phyloP scores from a whole-genome alignment of 805 yeast species.

The Priceomyces medius region DNA sequence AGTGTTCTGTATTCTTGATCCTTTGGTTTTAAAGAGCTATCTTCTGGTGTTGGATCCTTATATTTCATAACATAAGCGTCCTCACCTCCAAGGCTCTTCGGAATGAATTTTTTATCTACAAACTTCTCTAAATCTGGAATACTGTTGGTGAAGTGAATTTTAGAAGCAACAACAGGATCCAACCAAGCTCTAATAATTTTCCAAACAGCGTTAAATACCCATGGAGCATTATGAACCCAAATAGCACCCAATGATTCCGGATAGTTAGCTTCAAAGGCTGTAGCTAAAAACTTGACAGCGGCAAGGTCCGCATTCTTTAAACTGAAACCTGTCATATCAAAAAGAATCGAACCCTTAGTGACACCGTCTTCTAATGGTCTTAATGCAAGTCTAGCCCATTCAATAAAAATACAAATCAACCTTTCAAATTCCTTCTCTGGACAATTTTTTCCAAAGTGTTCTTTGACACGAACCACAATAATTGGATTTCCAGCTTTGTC shows the following conservation, averaged over 20 bases:
- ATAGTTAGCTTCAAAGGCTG: conserved; percentile 88
- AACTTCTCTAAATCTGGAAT: conserved; percentile 63
- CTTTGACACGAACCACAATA: conserved; percentile 17
- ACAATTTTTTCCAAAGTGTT: conserved; percentile 23
- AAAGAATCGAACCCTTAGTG: conserved; percentile 7
- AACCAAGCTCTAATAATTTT: conserved; percentile 87
- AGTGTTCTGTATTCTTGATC: conserved; percentile 41
- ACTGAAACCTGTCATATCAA: conserved; percentile 71
- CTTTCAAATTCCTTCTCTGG: conserved; percentile 43
- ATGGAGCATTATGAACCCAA: conserved; percentile 88
- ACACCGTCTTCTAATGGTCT: conserved; percentile 22
- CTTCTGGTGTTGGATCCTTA: conserved; percentile 62
- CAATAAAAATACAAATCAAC: conserved; percentile 71
- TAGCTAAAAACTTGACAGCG: conserved; percentile 81
- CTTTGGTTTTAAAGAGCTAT: conserved; percentile 33
- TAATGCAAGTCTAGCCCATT: conserved; percentile 65
- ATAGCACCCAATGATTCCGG: conserved; percentile 86
- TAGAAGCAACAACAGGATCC: conserved; percentile 94
- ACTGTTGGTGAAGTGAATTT: conserved; percentile 78
- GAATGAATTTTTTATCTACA: conserved; percentile 60
- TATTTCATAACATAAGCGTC: conserved; percentile 60
- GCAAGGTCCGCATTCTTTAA: conserved; percentile 86
- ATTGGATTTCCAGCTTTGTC: conserved; percentile 48
- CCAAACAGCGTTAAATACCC: conserved; percentile 94
- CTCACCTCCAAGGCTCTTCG: conserved; percentile 73